phyloP scores from a whole-genome alignment of 1,284 basidiomycete species.

The Caloboletus firmus region DNA sequence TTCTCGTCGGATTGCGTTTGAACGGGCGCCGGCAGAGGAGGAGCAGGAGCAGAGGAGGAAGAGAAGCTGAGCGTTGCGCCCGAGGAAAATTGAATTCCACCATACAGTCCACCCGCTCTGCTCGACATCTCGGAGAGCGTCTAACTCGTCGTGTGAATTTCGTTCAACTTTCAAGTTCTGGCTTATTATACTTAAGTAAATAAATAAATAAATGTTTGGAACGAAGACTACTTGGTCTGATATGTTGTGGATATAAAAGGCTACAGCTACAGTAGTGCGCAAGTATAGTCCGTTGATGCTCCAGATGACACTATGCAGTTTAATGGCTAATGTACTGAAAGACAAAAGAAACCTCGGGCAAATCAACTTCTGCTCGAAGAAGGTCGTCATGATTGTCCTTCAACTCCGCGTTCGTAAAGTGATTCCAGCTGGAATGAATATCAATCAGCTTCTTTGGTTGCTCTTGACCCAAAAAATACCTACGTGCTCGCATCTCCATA shows the following conservation, averaged over 20 bases:
- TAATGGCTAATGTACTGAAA: slow-evolving; percentile 90
- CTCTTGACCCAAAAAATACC: slow-evolving; percentile 37
- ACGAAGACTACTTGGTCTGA: background rate
- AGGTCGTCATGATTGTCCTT: slow-evolving; percentile 95
- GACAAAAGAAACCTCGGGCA: slow-evolving; percentile 86
- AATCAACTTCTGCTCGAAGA: slow-evolving; percentile 84
- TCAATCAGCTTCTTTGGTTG: slow-evolving; percentile 2
- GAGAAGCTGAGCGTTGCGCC: slow-evolving; percentile 46
- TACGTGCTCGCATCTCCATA: slow-evolving; percentile 98
- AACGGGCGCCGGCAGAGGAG: slow-evolving; percentile 7
- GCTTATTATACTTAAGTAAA: too few relatives aligned
- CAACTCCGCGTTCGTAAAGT: slow-evolving; percentile 87
- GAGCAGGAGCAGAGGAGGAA: slow-evolving; percentile 24
- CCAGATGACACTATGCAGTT: slow-evolving; percentile 2
- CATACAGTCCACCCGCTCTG: slow-evolving; percentile 76
- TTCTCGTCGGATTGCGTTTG: slow-evolving; percentile 17
- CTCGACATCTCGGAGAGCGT: slow-evolving; percentile 55
- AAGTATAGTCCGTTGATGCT: slow-evolving; percentile 11
- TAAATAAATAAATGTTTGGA: slow-evolving; percentile 1
- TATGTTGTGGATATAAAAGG: background rate
- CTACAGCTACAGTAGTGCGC: background rate
- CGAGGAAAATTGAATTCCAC: slow-evolving; percentile 77
- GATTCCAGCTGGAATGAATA: slow-evolving; percentile 85
- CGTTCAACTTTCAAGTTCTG: background rate
- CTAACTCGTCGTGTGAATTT: slow-evolving; percentile 20